phyloP scores from a whole-genome alignment of 331 rosid species.

The Telfairia occidentalis region DNA sequence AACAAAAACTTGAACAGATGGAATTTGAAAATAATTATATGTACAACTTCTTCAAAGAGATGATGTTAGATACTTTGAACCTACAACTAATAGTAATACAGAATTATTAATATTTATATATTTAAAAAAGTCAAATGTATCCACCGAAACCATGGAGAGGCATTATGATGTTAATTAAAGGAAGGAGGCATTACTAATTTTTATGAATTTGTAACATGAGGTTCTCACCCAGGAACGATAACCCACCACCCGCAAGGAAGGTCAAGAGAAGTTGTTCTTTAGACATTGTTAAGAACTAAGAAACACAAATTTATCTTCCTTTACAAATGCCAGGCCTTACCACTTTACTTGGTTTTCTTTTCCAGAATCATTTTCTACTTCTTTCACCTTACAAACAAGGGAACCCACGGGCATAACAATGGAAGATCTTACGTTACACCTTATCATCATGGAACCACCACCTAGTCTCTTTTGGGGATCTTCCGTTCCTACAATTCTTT shows the following conservation, averaged over 20 bases:
- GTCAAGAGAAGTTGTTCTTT: slow-evolving; percentile 24
- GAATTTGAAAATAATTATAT: no score
- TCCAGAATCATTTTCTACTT: slow-evolving; percentile 19
- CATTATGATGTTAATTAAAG: background rate
- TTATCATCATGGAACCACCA: slow-evolving; percentile 99
- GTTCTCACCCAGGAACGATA: slow-evolving; percentile 25
- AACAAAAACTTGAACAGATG: no score
- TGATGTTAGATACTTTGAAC: no score
- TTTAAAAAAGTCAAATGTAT: background rate
- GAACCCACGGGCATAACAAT: slow-evolving; percentile 40
- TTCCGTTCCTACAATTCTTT: slow-evolving; percentile 93
- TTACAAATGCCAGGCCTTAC: slow-evolving; percentile 58
- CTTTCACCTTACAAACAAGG: slow-evolving; percentile 30
- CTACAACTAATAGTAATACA: background rate
- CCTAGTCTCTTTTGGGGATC: slow-evolving; percentile 99
- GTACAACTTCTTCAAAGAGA: no score
- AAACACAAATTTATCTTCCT: slow-evolving; percentile 42
- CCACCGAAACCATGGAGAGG: background rate
- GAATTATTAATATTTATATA: background rate
- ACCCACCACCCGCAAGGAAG: slow-evolving; percentile 1
- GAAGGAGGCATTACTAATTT: slow-evolving; percentile 16
- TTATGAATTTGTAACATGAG: slow-evolving; percentile 27
- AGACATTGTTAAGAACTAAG: slow-evolving; percentile 28
- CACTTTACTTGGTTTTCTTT: slow-evolving; percentile 21
- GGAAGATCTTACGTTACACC: slow-evolving; percentile 45